Conservation (phyloP, 495 filamentous ascomycete species). For the Umbilicaria muhlenbergii region DNA sequence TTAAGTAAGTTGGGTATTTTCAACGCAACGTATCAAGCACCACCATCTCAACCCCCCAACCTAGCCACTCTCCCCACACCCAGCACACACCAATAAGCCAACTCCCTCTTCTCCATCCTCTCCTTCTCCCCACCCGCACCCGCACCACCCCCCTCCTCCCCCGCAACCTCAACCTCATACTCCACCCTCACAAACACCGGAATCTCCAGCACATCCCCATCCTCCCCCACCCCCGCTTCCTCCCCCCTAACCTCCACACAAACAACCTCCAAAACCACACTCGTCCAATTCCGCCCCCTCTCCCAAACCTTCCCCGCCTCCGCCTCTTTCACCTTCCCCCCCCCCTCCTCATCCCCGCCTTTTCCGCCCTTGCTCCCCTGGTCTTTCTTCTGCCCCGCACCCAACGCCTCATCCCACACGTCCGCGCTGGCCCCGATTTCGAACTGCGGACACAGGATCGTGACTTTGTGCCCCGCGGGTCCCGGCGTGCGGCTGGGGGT, state of each 20-base stretch:
- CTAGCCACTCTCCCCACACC: conserved; percentile 62
- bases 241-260: conserved; percentile 36
- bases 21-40: too few relatives aligned
- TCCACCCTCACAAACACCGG: conserved; percentile 85
- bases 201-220: conserved; percentile 88
- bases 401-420: conserved; percentile 84
- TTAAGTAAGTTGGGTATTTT: too few relatives aligned
- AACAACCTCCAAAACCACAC: conserved; percentile 78
- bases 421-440: conserved; percentile 90
- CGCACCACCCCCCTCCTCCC: conserved; percentile 42
- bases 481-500: conserved; percentile 73
- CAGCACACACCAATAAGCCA: conserved; percentile 91
- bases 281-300: conserved; percentile 85
- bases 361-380: conserved; percentile 22
- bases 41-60: conserved; percentile 3
- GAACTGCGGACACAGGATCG: conserved; percentile 87
- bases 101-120: conserved; percentile 49
- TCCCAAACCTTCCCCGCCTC: conserved; percentile 95
- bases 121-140: conserved; percentile 23
- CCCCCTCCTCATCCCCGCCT: conserved; percentile 22
- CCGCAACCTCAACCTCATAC: conserved; percentile 69
- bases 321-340: conserved; percentile 40
- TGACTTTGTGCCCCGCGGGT: conserved; percentile 60
- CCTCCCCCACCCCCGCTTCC: conserved; percentile 28
- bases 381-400: conserved; percentile 15